Conservation (phyloP, 1,284 basidiomycete species). For the Marasmius oreades region DNA sequence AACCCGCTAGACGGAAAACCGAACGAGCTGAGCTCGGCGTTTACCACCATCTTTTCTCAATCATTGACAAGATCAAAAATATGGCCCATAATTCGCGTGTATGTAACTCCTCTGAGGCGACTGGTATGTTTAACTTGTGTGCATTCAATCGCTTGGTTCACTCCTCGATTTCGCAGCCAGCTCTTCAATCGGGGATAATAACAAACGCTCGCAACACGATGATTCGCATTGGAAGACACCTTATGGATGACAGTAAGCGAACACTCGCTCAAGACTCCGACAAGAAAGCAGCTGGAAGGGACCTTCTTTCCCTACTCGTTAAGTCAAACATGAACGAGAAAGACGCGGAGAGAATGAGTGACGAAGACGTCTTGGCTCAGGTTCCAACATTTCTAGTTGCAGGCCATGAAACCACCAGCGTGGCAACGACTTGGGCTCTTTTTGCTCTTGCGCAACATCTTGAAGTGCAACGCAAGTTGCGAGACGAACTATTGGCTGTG, state of each 20-base stretch:
- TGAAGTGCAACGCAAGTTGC: slow-evolving; percentile 60
- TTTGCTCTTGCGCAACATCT: slow-evolving; percentile 56
- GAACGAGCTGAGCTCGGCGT: slow-evolving; percentile 48
- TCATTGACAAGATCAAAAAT: slow-evolving; percentile 20
- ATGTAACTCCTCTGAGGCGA: slow-evolving; percentile 38
- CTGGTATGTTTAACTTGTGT: slow-evolving; percentile 32
- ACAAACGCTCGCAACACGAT: slow-evolving; percentile 18
- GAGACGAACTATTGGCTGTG: slow-evolving; percentile 58
- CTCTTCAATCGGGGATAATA: slow-evolving; percentile 20
- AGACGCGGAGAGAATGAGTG: slow-evolving; percentile 55
- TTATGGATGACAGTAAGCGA: slow-evolving; percentile 44
- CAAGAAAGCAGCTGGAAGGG: slow-evolving; percentile 32
- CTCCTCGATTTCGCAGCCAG: slow-evolving; percentile 24
- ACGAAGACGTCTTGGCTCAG: slow-evolving; percentile 72
- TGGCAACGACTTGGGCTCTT: slow-evolving; percentile 40
- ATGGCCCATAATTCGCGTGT: slow-evolving; percentile 29
- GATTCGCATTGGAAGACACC: slow-evolving; percentile 37
- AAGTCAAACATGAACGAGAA: slow-evolving; percentile 63
- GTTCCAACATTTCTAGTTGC: slow-evolving; percentile 60
- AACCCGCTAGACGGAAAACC: slow-evolving; percentile 24
- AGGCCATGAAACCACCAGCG: slow-evolving; percentile 72
- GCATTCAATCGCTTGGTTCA: not conserved
- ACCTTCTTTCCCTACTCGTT: slow-evolving; percentile 54
- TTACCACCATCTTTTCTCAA: slow-evolving; percentile 37
- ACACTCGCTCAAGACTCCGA: slow-evolving; percentile 24